phyloP scores from a whole-genome alignment of 495 filamentous ascomycete species.

The Schizothecium vesticola region DNA sequence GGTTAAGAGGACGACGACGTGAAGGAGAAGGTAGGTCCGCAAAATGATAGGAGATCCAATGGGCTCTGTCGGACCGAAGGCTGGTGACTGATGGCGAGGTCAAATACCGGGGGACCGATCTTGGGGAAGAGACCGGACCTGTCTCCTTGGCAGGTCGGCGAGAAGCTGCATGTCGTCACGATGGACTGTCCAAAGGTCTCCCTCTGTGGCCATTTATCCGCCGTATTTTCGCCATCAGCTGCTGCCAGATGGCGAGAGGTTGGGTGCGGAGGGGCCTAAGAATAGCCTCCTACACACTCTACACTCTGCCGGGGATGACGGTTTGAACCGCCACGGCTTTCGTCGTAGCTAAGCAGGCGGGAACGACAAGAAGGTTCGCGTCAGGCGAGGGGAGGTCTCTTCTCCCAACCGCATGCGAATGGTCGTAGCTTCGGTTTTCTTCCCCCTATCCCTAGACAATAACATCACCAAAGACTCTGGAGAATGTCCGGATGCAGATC shows the following conservation, averaged over 20 bases:
- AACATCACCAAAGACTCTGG: background rate
- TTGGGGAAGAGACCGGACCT: slow-evolving; percentile 7
- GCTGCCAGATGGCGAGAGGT: slow-evolving; percentile 6
- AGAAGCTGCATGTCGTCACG: slow-evolving; percentile 1
- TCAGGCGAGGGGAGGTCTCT: background rate
- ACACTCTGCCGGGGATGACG: background rate
- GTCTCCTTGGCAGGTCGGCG: background rate
- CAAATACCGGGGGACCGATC: slow-evolving; percentile 6
- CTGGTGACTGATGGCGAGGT: background rate
- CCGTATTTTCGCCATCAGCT: slow-evolving; percentile 14
- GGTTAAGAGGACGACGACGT: slow-evolving; percentile 1
- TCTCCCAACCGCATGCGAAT: background rate
- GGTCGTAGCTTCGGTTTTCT: background rate
- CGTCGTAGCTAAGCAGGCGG: background rate
- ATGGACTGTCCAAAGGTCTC: slow-evolving; percentile 1
- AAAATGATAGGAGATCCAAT: background rate
- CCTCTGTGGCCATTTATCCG: slow-evolving; percentile 16
- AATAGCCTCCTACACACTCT: slow-evolving; percentile 17
- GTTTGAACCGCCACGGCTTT: background rate
- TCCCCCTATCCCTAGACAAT: background rate
- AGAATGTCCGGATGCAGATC: background rate
- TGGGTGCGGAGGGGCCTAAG: slow-evolving; percentile 8
- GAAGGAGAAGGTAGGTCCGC: slow-evolving; percentile 2
- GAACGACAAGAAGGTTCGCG: background rate
- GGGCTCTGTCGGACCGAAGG: background rate